phyloP scores from a whole-genome alignment of 495 filamentous ascomycete species.

The Podospora bellae-mahoneyi region DNA sequence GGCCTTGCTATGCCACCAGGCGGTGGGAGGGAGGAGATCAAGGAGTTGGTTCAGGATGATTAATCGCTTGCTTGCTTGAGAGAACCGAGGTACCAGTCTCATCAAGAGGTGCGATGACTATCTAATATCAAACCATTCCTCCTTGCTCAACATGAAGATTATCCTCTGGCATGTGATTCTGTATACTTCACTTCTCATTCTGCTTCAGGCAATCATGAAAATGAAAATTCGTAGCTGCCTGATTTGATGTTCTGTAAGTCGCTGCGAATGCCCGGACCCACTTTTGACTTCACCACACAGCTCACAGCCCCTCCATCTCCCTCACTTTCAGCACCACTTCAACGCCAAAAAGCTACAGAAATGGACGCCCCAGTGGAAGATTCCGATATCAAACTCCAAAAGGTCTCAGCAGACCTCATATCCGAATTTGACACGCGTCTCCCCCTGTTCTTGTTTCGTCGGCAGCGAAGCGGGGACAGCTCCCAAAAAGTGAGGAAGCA shows the following conservation, averaged over 20 bases:
- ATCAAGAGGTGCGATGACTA: too few species aligned
- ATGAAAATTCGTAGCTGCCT: not conserved
- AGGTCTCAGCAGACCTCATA: slow-evolving; percentile 64
- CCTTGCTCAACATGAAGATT: too few species aligned
- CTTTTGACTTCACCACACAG: not conserved
- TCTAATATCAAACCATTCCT: too few species aligned
- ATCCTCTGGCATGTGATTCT: too few species aligned
- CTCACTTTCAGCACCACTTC: slow-evolving; percentile 2
- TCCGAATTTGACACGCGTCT: slow-evolving; percentile 59
- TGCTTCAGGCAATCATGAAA: not conserved
- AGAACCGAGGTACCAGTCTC: too few species aligned
- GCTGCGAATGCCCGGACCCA: not conserved
- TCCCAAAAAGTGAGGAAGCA: not conserved
- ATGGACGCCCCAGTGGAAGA: slow-evolving; percentile 56
- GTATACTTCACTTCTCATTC: too few species aligned
- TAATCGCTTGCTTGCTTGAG: slow-evolving; percentile 20
- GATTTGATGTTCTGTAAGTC: not conserved
- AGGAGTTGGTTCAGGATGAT: slow-evolving; percentile 63
- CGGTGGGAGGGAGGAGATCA: slow-evolving; percentile 52
- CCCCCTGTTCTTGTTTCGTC: slow-evolving; percentile 44
- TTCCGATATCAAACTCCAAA: slow-evolving; percentile 69
- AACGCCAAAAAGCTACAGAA: slow-evolving; percentile 12
- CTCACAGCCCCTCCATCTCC: not conserved
- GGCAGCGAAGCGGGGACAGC: slow-evolving; percentile 15
- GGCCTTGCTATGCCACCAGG: slow-evolving; percentile 27